Evolutionary conservation across 495 filamentous ascomycete species (phyloP).

Genomic region (Mycothermus thermophilus): DNA sequence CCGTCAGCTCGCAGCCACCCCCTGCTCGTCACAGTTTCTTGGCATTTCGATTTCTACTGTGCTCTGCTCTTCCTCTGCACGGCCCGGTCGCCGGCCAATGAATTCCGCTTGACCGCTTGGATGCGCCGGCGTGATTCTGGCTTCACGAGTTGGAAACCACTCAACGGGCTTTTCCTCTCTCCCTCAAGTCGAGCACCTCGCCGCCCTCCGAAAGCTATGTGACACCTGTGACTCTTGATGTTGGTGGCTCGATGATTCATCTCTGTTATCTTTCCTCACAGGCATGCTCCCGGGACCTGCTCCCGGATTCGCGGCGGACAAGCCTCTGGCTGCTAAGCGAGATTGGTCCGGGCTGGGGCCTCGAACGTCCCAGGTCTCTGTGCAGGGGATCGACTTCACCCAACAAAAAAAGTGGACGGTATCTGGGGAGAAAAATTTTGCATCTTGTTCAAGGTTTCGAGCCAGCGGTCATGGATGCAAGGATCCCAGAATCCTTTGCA

Average conservation of each 20-base stretch:
- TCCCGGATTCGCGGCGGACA: slow-evolving; percentile 14
- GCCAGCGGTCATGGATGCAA: slow-evolving; percentile 1
- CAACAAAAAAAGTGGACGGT: slow-evolving; percentile 17
- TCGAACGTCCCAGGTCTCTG: slow-evolving; percentile 12
- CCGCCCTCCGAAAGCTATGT: neutral
- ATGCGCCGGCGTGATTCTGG: neutral
- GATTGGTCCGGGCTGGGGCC: slow-evolving; percentile 13
- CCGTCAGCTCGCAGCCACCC: slow-evolving; percentile 5
- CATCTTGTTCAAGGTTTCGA: slow-evolving; percentile 3
- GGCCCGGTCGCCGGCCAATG: slow-evolving; percentile 5
- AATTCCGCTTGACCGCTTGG: neutral
- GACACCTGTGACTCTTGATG: neutral
- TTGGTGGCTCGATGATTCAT: slow-evolving; percentile 8
- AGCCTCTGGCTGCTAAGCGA: slow-evolving; percentile 19
- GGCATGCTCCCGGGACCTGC: slow-evolving; percentile 7
- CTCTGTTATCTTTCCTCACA: slow-evolving; percentile 10
- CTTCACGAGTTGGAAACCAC: too few relatives aligned
- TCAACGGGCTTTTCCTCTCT: too few relatives aligned
- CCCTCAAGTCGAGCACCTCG: too few relatives aligned
- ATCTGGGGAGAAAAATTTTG: slow-evolving; percentile 25
- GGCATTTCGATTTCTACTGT: slow-evolving; percentile 6
- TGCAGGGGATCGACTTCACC: slow-evolving; percentile 14
- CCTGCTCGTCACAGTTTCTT: slow-evolving; percentile 4
- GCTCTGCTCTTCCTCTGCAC: too few relatives aligned
- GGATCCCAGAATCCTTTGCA: too few relatives aligned